phyloP scores from a whole-genome alignment of 176 grass and related monocot genomes.

The Zea mays region Zm-B73-REFERENCE-NAM-5.0 NC_050103.1:80644001-80644500 shows the following conservation, averaged over 20 bases:
- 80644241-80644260: not conserved
- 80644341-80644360: slow-evolving; percentile 79
- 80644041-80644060: slow-evolving; percentile 8
- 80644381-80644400: slow-evolving; percentile 82
- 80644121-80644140: not conserved
- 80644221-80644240: not conserved
- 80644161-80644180: not conserved
- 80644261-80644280: not conserved
- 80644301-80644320: slow-evolving; percentile 48
- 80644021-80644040: slow-evolving; percentile 36
- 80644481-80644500: slow-evolving; percentile 52
- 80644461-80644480: slow-evolving; percentile 42
- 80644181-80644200: no score
- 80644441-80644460: slow-evolving; percentile 74
- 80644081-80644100: slow-evolving; percentile 5
- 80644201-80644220: not conserved
- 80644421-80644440: slow-evolving; percentile 63
- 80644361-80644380: slow-evolving; percentile 93
- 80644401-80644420: slow-evolving; percentile 56
- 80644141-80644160: slow-evolving; percentile 1
- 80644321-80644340: slow-evolving; percentile 50
- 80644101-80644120: slow-evolving; percentile 16
- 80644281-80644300: slow-evolving; percentile 11
- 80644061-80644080: not conserved
- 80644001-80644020: slow-evolving; percentile 43